Evolutionary conservation across 169 alveolate genomes (phyloP).

Genomic region (Plasmodium berghei): DNA sequence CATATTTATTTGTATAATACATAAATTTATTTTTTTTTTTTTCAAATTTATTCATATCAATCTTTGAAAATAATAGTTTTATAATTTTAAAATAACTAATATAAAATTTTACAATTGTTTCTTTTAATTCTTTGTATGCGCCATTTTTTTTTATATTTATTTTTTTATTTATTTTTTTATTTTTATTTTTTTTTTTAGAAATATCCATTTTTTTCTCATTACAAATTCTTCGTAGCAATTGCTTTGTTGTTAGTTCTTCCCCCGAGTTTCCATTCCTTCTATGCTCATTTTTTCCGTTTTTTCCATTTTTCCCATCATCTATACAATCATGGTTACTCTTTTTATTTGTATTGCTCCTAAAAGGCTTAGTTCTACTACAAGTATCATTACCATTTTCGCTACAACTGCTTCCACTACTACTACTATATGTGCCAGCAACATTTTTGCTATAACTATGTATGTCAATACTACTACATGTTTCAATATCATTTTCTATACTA

Average conservation of each 20-base stretch:
- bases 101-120: constrained; percentile 46
- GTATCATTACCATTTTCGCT: not conserved
- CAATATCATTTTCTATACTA: not conserved
- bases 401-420: not conserved
- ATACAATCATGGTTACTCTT: not conserved
- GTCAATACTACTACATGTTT: not conserved
- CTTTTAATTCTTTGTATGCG: constrained; percentile 4
- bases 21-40: constrained; percentile 68
- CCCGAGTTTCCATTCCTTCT: too few relatives aligned
- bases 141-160: not conserved
- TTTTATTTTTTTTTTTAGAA: too few relatives aligned
- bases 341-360: not conserved
- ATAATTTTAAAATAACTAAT: constrained; percentile 57
- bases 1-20: constrained; percentile 54
- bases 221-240: too few relatives aligned
- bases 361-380: not conserved
- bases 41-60: constrained; percentile 67
- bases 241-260: too few relatives aligned
- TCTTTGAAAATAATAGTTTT: constrained; percentile 40
- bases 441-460: not conserved
- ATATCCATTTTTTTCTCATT: too few relatives aligned
- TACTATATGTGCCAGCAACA: not conserved
- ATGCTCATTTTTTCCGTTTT: too few relatives aligned
- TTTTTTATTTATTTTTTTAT: too few relatives aligned
- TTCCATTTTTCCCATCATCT: not conserved